These are phyloP conservation scores for Trametes sp. DNA, from an alignment of 1,284 basidiomycete genomes.

Conservation along the genomic window DNA sequence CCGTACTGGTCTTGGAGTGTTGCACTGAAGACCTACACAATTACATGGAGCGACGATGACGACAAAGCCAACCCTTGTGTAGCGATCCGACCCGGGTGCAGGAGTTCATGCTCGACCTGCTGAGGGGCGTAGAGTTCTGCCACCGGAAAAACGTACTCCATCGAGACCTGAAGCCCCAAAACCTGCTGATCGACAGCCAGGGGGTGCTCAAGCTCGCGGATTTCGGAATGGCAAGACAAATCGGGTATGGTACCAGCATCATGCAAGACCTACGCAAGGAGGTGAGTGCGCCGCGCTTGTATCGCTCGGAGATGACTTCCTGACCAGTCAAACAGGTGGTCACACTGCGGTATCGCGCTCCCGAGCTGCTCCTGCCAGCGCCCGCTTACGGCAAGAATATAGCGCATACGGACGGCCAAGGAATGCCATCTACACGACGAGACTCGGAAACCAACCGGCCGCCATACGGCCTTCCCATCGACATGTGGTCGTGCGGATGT, in stretches of 20 bases:
- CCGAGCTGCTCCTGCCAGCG: not conserved
- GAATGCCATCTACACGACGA: not conserved
- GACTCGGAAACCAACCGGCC: too few relatives aligned
- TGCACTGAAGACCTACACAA: not conserved
- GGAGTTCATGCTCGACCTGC: not conserved
- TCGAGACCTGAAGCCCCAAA: conserved; percentile 1
- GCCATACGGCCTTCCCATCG: not conserved
- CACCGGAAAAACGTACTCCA: not conserved
- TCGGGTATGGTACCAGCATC: too few relatives aligned
- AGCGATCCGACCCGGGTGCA: not conserved
- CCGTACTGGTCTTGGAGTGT: not conserved
- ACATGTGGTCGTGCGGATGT: not conserved
- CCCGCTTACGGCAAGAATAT: too few relatives aligned
- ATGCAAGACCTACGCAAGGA: too few relatives aligned
- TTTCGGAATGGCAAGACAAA: not conserved
- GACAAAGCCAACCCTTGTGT: not conserved
- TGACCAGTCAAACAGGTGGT: too few relatives aligned
- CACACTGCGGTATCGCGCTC: not conserved
- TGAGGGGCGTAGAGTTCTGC: not conserved
- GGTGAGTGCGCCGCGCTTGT: too few relatives aligned
- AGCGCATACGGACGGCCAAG: too few relatives aligned
- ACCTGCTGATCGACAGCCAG: not conserved
- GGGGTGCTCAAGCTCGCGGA: not conserved
- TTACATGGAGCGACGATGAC: not conserved
- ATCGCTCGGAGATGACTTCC: too few relatives aligned